phyloP scores from a whole-genome alignment of 805 yeast species.

The Kuraishia molischiana region DNA sequence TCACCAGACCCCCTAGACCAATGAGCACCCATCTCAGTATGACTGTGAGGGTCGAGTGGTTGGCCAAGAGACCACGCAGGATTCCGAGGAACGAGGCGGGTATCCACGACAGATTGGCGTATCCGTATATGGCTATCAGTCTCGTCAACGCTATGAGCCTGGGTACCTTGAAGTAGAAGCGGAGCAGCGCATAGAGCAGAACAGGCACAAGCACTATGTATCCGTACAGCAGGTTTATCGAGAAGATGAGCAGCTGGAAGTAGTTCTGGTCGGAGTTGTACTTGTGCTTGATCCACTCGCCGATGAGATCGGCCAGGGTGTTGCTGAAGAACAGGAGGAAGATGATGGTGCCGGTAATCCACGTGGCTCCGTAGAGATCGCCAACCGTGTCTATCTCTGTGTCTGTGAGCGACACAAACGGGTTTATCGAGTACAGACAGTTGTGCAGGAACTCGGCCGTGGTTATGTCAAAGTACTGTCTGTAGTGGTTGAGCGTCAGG shows the following conservation, averaged over 20 bases:
- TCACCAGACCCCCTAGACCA: conserved; percentile 45
- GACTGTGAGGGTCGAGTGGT: conserved; percentile 31
- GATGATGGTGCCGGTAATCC: conserved; percentile 83
- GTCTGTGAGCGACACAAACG: conserved; percentile 25
- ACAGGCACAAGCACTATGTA: conserved; percentile 64
- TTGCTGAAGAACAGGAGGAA: conserved; percentile 67
- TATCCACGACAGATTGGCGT: conserved; percentile 78
- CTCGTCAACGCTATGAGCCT: conserved; percentile 42
- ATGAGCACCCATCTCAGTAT: conserved; percentile 58
- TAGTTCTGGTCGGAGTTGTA: conserved; percentile 34
- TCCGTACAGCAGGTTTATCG: conserved; percentile 65
- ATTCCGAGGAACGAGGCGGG: conserved; percentile 63
- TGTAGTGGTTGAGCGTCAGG: conserved; percentile 49
- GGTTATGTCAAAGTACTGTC: conserved; percentile 60
- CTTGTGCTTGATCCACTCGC: conserved; percentile 36
- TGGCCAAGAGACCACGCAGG: conserved; percentile 42
- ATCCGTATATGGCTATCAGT: conserved; percentile 72
- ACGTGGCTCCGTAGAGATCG: conserved; percentile 81
- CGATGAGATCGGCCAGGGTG: conserved; percentile 57
- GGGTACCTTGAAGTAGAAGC: conserved; percentile 44
- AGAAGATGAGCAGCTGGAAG: conserved; percentile 54
- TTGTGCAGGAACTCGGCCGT: conserved; percentile 51
- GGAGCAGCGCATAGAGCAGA: conserved; percentile 37
- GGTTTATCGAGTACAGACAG: conserved; percentile 47
- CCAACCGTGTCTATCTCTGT: conserved; percentile 30